Conservation (phyloP, 169 alveolate species). For the Blepharisma undulans region DNA sequence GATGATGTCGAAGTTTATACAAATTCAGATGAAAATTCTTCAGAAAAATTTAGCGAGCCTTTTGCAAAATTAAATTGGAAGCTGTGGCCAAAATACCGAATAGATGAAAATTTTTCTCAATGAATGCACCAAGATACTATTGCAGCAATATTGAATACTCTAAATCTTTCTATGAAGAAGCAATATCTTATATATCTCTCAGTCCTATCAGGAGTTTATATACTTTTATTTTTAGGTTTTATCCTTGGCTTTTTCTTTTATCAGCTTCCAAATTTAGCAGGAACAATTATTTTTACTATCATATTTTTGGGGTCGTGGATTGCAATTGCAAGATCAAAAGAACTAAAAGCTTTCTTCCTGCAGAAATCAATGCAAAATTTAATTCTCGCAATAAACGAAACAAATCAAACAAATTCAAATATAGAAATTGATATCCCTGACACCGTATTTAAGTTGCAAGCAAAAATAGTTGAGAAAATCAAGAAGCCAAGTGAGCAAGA, state of each 20-base stretch:
- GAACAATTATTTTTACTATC: not conserved
- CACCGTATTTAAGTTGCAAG: not conserved
- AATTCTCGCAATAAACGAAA: not conserved
- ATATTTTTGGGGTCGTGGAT: not conserved
- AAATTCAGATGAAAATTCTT: not conserved
- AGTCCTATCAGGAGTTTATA: not conserved
- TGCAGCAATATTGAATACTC: not conserved
- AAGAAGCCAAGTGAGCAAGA: not conserved
- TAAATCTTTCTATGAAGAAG: not conserved
- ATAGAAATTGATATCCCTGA: not conserved
- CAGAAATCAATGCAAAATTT: not conserved
- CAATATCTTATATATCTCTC: not conserved
- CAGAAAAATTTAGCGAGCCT: not conserved
- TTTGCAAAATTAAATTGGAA: not conserved
- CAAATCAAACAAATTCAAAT: not conserved
- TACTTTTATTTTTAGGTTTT: not conserved
- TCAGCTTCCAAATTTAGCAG: not conserved
- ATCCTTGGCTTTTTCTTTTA: not conserved
- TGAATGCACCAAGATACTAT: not conserved
- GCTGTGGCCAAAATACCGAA: not conserved
- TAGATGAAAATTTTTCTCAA: not conserved
- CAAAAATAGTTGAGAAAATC: not conserved
- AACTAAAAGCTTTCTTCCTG: not conserved
- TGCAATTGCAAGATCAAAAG: not conserved
- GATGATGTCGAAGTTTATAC: not conserved